Evolutionary conservation across 2,329 filamentous ascomycete genomes (phyloP).

Genomic region (Epichloe festucae): DNA sequence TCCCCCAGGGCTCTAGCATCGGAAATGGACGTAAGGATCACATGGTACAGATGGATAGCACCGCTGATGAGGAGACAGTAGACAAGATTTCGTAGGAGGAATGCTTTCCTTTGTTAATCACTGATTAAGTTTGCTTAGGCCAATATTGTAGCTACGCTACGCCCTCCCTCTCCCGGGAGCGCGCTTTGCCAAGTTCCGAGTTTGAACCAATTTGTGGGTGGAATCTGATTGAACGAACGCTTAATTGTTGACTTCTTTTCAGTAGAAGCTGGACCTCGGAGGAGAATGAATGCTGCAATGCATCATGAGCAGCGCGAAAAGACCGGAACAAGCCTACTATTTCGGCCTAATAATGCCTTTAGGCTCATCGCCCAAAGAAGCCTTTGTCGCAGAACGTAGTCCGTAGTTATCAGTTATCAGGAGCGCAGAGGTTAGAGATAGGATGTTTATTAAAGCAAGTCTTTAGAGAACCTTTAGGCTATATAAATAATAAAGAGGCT

Average conservation of each 20-base stretch:
- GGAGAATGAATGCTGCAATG: neutral
- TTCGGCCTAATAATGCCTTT: neutral
- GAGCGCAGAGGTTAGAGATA: too few relatives aligned
- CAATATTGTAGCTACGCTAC: neutral
- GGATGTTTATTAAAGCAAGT: too few relatives aligned
- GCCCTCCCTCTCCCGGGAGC: neutral
- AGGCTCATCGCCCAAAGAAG: too few relatives aligned
- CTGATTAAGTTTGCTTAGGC: conserved; percentile 2
- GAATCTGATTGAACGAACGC: neutral
- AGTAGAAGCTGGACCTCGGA: neutral
- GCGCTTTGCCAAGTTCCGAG: neutral
- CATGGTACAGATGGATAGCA: conserved; percentile 1
- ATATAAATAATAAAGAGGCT: too few relatives aligned
- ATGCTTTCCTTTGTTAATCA: neutral
- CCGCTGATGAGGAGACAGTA: conserved; percentile 3
- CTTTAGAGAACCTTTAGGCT: too few relatives aligned
- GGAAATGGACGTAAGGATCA: conserved; percentile 1
- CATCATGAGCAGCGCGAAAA: neutral
- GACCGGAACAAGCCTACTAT: neutral
- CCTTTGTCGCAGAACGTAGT: neutral
- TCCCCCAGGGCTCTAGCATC: conserved; percentile 37
- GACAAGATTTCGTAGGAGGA: neutral
- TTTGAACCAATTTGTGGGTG: neutral
- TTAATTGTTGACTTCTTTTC: conserved; percentile 2
- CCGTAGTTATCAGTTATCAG: neutral